Conservation (phyloP, 192 early-diverging fungal species). For the Backusella morwellensis region DNA sequence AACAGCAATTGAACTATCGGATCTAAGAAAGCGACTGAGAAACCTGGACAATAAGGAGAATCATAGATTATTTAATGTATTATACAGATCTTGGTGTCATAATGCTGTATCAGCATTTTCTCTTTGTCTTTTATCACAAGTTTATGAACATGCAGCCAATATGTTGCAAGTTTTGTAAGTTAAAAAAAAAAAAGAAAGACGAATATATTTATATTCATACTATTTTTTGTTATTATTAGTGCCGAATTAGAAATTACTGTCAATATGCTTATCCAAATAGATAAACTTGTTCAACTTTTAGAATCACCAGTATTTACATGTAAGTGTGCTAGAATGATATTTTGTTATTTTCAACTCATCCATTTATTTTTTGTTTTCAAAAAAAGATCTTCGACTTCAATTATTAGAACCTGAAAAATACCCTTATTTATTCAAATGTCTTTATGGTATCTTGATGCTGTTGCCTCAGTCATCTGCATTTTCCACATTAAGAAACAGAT, state of each 20-base stretch:
- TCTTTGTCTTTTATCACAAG: constrained; percentile 94
- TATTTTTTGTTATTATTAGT: constrained; percentile 28
- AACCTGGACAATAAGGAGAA: constrained; percentile 66
- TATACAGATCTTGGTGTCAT: constrained; percentile 97
- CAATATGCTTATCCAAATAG: constrained; percentile 90
- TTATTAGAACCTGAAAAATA: constrained; percentile 88
- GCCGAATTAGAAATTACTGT: constrained; percentile 95
- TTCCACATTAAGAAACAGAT: constrained; percentile 90
- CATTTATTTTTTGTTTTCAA: background rate
- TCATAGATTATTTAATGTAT: constrained; percentile 74
- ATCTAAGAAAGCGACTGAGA: constrained; percentile 77
- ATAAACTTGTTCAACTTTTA: constrained; percentile 96
- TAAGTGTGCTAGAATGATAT: constrained; percentile 22
- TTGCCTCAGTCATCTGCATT: constrained; percentile 96
- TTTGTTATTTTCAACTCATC: background rate
- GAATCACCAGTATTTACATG: constrained; percentile 98
- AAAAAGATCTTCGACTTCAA: constrained; percentile 81
- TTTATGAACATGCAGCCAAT: constrained; percentile 87
- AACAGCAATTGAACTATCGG: constrained; percentile 88
- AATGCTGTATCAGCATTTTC: constrained; percentile 93
- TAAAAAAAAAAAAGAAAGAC: background rate
- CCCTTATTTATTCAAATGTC: constrained; percentile 87
- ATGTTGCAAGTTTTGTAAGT: constrained; percentile 79
- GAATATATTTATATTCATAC: background rate
- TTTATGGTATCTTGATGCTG: constrained; percentile 97